Evolutionary conservation across 345 rosid species (phyloP).

Genomic region (Angophora floribunda): DNA sequence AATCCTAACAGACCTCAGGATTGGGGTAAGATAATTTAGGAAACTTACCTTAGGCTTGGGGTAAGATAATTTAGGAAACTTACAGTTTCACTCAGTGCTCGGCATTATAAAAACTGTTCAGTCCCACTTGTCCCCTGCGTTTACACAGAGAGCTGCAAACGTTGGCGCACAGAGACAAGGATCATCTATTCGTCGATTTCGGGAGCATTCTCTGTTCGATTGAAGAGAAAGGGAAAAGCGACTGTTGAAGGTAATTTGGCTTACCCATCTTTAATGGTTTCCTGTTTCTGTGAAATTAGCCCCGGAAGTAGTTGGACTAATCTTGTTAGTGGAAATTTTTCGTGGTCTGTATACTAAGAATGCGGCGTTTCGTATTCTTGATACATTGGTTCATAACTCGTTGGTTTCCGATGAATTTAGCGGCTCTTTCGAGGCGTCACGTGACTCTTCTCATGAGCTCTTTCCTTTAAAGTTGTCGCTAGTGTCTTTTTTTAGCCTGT

Average conservation of each 20-base stretch:
- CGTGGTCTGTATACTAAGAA: not conserved
- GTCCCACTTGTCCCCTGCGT: not conserved
- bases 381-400: not conserved
- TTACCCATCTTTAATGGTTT: not conserved
- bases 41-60: too few species aligned
- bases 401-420: not conserved
- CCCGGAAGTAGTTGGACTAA: not conserved
- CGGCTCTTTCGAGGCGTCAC: not conserved
- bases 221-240: not conserved
- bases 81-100: not conserved
- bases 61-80: too few species aligned
- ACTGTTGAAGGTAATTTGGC: not conserved
- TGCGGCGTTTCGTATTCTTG: not conserved
- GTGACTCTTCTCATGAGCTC: not conserved
- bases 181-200: not conserved
- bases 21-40: not conserved
- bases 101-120: not conserved
- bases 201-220: not conserved
- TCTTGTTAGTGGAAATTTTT: not conserved
- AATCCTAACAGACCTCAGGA: not conserved
- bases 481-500: not conserved
- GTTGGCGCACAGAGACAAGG: not conserved
- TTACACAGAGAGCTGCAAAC: not conserved
- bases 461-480: not conserved
- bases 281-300: not conserved